Evolutionary conservation across 2,329 filamentous ascomycete species (phyloP), one percentile per base, ranked within the genome.

Genomic region (Diaporthe sp.): DNA sequence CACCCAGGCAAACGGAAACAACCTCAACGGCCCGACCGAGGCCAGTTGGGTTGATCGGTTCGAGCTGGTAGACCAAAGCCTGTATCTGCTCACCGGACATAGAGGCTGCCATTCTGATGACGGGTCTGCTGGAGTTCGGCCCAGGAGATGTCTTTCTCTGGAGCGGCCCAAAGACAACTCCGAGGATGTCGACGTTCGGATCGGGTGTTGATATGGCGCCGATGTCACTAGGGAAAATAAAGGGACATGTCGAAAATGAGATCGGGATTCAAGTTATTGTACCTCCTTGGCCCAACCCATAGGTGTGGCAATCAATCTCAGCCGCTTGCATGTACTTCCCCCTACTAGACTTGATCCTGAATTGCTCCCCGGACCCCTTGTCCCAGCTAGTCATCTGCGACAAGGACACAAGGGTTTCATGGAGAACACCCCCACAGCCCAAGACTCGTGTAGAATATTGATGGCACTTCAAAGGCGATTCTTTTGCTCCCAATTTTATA

Each of bases 51-150:
- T 19, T 59, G 56, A 59, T 22, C 56, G 35, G 56, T 39, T 59
- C 56, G 9, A 59, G 56, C 35, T 59, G n/a, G 56, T 59, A 10
- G 56, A 27, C 56, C 4, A 59, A 35, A 42, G 56, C 56, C 35
- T 59, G 56, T 39, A 59, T 59, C 56, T 59, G 56, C 35, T 59
- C 56, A 27, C 56, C 56, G 27, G 56, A 59, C 56, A 59, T 59
- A 10, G 56, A 59, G 19, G 56, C 56, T 39, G 56, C 56, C 35
- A 59, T 59, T 25, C 35, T 59, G 56, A 39, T 6, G 56, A 27
- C 19, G 13, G 3, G 8, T 39, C 15, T 59, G 9, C 32, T n/a
- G 35, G 56, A 59, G n/a, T 17, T 39, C 13, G n/a, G 6, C 32
- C 17, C 55, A 19, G 22, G 35, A 27, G 56, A 27, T 59, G 35